Percentiles rank a stretch among this genome's conserved stretches.
Conservation (phyloP, 495 filamentous ascomycete species). For the Neurospora cerealis region DNA sequence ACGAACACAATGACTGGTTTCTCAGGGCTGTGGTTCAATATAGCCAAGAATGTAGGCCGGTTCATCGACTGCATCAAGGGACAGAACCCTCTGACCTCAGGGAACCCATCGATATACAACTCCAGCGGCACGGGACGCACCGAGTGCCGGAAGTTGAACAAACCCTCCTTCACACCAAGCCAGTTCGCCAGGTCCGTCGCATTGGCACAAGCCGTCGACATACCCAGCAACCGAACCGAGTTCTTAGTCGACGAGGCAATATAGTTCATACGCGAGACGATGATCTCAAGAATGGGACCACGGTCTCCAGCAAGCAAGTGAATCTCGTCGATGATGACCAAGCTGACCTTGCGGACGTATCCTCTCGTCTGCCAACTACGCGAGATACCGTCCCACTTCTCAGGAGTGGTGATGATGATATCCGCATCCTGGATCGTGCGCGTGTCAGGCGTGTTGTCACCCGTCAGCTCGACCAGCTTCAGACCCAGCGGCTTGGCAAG, state of each 20-base stretch:
- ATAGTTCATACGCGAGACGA: slow-evolving; percentile 98
- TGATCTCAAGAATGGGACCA: slow-evolving; percentile 96
- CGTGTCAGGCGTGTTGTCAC: slow-evolving; percentile 96
- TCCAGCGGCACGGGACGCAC: slow-evolving; percentile 92
- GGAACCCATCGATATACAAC: slow-evolving; percentile 95
- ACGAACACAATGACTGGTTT: slow-evolving; percentile 99
- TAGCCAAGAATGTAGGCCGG: slow-evolving; percentile 88
- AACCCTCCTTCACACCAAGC: slow-evolving; percentile 92
- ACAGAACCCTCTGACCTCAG: slow-evolving; percentile 89
- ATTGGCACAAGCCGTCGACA: slow-evolving; percentile 98
- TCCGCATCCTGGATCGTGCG: slow-evolving; percentile 89
- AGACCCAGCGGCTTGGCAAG: slow-evolving; percentile 78
- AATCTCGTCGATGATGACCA: slow-evolving; percentile 99
- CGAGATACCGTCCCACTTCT: slow-evolving; percentile 99
- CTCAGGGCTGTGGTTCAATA: slow-evolving; percentile 88
- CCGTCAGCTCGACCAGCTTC: slow-evolving; percentile 91
- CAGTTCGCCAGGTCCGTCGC: slow-evolving; percentile 90
- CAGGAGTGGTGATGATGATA: slow-evolving; percentile 96
- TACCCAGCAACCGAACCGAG: slow-evolving; percentile 82
- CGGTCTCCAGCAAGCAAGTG: slow-evolving; percentile 92
- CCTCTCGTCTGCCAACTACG: slow-evolving; percentile 95
- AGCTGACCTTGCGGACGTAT: slow-evolving; percentile 87
- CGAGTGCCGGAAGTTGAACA: slow-evolving; percentile 98
- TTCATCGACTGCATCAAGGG: slow-evolving; percentile 99
- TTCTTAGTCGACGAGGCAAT: slow-evolving; percentile 89